Evolutionary conservation across 164 flowering plant genomes (phyloP), one percentile per base, ranked within the genome.

Genomic region (Berberis thunbergii): DNA sequence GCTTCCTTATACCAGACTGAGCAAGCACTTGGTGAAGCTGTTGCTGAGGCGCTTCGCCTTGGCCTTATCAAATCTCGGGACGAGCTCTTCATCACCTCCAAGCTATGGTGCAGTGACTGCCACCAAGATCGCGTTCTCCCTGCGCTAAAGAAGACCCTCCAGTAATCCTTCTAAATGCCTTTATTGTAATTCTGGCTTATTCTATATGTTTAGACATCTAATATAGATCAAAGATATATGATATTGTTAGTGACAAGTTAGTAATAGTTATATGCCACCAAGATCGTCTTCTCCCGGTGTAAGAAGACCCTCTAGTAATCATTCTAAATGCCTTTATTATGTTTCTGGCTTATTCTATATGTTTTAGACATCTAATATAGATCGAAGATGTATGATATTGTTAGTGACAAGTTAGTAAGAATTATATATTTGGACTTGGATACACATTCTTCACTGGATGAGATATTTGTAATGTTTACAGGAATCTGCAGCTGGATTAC

Each of bases 241-340:
- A 26, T 26, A 26, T 26, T 26, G 26, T 26, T 26, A 26, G 26
- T 26, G 26, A 26, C 26, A 26, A 26, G 26, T 26, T 26, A 26
- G 26, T 26, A 26, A 26, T 26, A 26, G 0, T 26, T 26, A 26
- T 26, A 26, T 26, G 26, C 26, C 26, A 26, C 26, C 26, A 26
- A 26, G 26, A 26, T 26, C 26, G 26, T 26, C 26, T 26, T 26
- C 26, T 26, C 26, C 26, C 26, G 0, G 26, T 0, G 26, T 26
- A 54, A 60, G 41, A 45, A 61, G 9, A 58, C 73, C 4, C 73
- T 77, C 60, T 49, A 66, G 80, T 77, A 61, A 59, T 49, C 46
- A 41, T 50, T 43, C 40, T 26, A 10, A 12, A 52, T 10, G 10
- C n/a, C n/a, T 10, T 4, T 9, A 50, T 7, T n/a, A 50, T n/a